phyloP scores from a whole-genome alignment of 176 grass and related monocot genomes.

The Echinochloa phyllopogon region DNA sequence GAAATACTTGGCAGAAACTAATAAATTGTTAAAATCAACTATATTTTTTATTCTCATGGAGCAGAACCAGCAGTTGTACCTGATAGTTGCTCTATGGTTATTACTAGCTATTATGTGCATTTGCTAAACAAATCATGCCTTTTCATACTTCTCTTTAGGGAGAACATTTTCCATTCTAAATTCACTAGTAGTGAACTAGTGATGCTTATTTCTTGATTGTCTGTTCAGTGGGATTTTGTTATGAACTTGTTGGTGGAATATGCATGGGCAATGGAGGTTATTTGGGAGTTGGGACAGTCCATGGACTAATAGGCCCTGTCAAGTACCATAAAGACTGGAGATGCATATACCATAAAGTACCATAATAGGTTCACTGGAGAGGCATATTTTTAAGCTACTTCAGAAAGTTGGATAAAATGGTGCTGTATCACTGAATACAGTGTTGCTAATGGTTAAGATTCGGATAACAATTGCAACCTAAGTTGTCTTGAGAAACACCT shows the following conservation, averaged over 20 bases:
- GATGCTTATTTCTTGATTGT: conserved; percentile 1
- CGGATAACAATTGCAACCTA: background rate
- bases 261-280: background rate
- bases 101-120: background rate
- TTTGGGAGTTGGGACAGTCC: background rate
- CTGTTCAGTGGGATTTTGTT: background rate
- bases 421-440: background rate
- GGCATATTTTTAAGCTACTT: background rate
- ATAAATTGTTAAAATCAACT: conserved; percentile 14
- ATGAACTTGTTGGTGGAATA: background rate
- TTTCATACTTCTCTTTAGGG: background rate
- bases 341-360: background rate
- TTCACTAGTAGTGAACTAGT: background rate
- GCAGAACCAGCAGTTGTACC: background rate
- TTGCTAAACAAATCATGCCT: background rate
- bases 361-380: background rate
- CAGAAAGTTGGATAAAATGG: background rate
- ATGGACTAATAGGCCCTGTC: background rate
- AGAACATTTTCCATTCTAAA: background rate
- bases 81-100: background rate
- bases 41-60: conserved; percentile 13
- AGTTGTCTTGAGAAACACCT: conserved; percentile 20
- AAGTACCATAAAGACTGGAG: background rate
- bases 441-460: background rate
- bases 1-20: conserved; percentile 20